phyloP scores from a whole-genome alignment of 1,139 yeast genomes.

The Suhomyces anneliseae region DNA sequence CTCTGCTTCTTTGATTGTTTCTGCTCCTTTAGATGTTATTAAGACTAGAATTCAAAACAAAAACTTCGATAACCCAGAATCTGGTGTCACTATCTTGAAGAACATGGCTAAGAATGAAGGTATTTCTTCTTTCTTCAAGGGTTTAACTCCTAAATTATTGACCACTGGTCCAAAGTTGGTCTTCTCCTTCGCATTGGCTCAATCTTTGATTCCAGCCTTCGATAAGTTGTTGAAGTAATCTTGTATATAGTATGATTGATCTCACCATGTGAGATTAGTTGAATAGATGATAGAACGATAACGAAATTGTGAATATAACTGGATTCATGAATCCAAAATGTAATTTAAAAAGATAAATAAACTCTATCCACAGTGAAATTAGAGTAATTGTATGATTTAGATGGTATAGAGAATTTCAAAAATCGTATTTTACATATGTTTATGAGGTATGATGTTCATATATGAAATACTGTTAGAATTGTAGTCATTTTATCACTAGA shows the following conservation, averaged over 20 bases:
- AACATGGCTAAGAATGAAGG: constrained; percentile 94
- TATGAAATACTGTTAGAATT: too few species aligned
- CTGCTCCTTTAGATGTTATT: constrained; percentile 97
- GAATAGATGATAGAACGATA: not conserved
- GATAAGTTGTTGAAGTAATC: constrained; percentile 57
- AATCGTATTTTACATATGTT: too few species aligned
- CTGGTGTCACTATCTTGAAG: constrained; percentile 88
- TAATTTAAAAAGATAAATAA: too few species aligned
- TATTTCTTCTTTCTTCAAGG: constrained; percentile 88
- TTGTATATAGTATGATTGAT: constrained; percentile 4
- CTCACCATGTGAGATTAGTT: not conserved
- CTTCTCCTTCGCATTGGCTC: constrained; percentile 95
- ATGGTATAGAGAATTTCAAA: not conserved
- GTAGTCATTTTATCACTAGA: too few species aligned
- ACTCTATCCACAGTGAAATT: too few species aligned
- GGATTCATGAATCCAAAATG: too few species aligned
- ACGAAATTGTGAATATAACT: not conserved
- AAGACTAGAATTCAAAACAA: constrained; percentile 97
- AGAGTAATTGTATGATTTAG: not conserved
- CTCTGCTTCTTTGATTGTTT: constrained; percentile 91
- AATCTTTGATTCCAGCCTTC: constrained; percentile 92
- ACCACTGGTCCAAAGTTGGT: constrained; percentile 99
- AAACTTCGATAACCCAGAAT: constrained; percentile 93
- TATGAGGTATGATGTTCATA: too few species aligned
- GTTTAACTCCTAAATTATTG: constrained; percentile 91